A percentile compares a stretch with the other conserved stretches of the same genome.
Conservation (phyloP, 768 basidiomycete species). For the Amanita muscaria region DNA sequence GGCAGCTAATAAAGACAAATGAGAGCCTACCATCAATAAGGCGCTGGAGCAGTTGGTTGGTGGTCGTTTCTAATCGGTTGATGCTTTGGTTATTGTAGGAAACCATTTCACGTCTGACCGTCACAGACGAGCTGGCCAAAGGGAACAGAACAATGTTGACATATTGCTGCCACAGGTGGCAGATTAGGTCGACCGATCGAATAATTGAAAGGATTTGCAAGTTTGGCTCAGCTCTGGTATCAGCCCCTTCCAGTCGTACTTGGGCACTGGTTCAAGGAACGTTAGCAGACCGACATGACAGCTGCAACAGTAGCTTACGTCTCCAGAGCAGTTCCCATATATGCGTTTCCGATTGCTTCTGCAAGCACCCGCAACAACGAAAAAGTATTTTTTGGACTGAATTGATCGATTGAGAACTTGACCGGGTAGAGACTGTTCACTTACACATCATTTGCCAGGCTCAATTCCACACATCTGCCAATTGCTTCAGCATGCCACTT, state of each 20-base stretch:
- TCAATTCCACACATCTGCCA: constrained; percentile 89
- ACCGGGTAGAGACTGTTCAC: constrained; percentile 19
- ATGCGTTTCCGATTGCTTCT: constrained; percentile 74
- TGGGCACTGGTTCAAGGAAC: constrained; percentile 43
- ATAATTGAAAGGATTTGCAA: constrained; percentile 60
- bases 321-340: constrained; percentile 87
- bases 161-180: constrained; percentile 97
- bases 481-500: constrained; percentile 98
- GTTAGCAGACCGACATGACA: constrained; percentile 3
- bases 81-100: constrained; percentile 86
- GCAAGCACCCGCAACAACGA: constrained; percentile 75
- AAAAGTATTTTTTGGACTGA: constrained; percentile 84
- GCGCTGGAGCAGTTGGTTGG: constrained; percentile 73
- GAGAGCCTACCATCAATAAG: constrained; percentile 63
- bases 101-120: constrained; percentile 85
- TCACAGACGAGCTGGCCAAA: constrained; percentile 76
- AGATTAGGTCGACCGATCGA: constrained; percentile 72
- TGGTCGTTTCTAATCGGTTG: constrained; percentile 74
- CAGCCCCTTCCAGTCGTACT: constrained; percentile 60
- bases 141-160: constrained; percentile 86
- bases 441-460: constrained; percentile 74
- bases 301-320: constrained; percentile 45
- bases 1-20: constrained; percentile 4
- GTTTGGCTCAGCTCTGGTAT: constrained; percentile 74
- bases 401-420: not conserved